Conservation (phyloP, 768 basidiomycete genomes). For the Gyrodon lividus region DNA sequence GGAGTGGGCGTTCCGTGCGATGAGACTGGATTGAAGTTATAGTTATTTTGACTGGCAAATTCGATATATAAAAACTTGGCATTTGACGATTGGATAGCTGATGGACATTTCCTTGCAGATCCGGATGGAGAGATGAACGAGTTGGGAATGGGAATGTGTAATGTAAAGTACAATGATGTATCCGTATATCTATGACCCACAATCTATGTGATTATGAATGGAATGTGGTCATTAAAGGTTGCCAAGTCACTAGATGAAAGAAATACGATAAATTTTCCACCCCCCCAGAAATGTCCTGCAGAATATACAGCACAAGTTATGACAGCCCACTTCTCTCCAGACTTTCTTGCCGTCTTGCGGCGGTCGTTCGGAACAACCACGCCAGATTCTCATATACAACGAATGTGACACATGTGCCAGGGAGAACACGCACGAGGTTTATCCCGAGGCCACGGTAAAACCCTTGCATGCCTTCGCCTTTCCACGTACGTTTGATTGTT, state of each 20-base stretch:
- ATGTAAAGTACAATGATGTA: slow-evolving; percentile 12
- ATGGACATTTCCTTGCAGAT: slow-evolving; percentile 5
- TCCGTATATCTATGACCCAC: not conserved
- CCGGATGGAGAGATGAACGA: not conserved
- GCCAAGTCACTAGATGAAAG: slow-evolving; percentile 2
- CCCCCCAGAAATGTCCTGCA: not conserved
- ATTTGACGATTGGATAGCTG: slow-evolving; percentile 2
- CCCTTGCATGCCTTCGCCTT: slow-evolving; percentile 73
- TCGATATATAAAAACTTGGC: not conserved
- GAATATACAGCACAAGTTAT: not conserved
- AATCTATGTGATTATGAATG: slow-evolving; percentile 2
- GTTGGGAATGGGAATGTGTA: slow-evolving; percentile 7
- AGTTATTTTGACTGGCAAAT: slow-evolving; percentile 32
- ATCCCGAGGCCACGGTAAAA: slow-evolving; percentile 96
- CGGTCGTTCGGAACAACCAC: slow-evolving; percentile 71
- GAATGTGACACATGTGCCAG: slow-evolving; percentile 97
- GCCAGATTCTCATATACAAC: slow-evolving; percentile 95
- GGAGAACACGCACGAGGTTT: slow-evolving; percentile 91
- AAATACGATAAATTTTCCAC: slow-evolving; percentile 7
- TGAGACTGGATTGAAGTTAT: slow-evolving; percentile 26
- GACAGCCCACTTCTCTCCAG: not conserved
- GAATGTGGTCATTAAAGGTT: not conserved
- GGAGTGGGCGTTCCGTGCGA: slow-evolving; percentile 24
- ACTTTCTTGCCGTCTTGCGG: slow-evolving; percentile 46
- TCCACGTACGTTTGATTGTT: slow-evolving; percentile 79